Evolutionary conservation across 2,329 filamentous ascomycete genomes (phyloP), one percentile per base, ranked within the genome.

Genomic region (Verticillium zaregamsianum): DNA sequence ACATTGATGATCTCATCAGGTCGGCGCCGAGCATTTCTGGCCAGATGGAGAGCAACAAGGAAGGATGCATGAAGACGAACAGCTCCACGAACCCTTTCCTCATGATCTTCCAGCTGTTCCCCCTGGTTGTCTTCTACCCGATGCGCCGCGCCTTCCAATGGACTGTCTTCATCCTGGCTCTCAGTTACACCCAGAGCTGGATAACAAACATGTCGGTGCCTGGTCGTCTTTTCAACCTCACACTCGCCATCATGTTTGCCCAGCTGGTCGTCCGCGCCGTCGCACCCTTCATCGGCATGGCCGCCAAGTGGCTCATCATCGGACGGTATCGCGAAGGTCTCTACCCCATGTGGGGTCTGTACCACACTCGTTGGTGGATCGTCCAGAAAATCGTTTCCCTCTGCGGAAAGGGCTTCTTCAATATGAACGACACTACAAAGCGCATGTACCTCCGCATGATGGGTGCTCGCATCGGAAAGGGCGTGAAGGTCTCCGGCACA

Each of bases 341-440:
- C 2, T 85, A 82, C 66, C 83, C 84, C 2, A 86, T 86, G 83
- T 86, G 84, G 84, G 82, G 82, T 1, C 64, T 68, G 1, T 86
- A 86, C 66, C 83, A 86, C 68, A 85, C 81, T 0, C 76, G 82
- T 9, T 86, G 84, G 84, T 86, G 84, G 84, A 66, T 86, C 60
- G 78, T 80, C 1, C 79, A 86, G 67, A 86, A 86, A 71, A 78
- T 79, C 23, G 73, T 82, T 3, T 74, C 76, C 39, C 71, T 85
- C 14, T 77, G 76, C 61, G 83, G 82, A 17, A 76, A 74, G 61
- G 82, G 82, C 1, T 62, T 79, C 35, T 84, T 83, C 63, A 69
- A 68, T 25, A 63, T 71, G 58, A 75, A 72, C 55, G 76, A 81
- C 56, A 72, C 65, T 37, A 77, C 76, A 0, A 70, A 74, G 5